A percentile compares a stretch with the other conserved stretches of the same genome.
phyloP scores from a whole-genome alignment of 225 moss, liverwort and hornwort genomes.

The Ulota crispa region DNA sequence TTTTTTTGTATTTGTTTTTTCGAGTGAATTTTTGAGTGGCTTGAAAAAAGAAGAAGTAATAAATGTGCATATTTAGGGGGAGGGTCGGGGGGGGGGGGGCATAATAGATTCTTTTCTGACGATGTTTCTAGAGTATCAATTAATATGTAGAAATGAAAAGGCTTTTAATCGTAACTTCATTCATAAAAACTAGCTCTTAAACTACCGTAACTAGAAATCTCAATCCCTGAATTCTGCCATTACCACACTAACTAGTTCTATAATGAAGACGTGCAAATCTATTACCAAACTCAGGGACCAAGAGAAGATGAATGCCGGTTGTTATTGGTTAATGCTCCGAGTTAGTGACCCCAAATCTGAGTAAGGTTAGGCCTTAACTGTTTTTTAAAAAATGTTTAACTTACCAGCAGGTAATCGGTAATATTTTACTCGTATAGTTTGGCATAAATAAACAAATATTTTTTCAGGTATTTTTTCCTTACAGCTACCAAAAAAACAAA shows the following conservation, averaged over 20 bases:
- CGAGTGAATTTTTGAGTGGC: background rate
- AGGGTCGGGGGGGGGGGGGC: background rate
- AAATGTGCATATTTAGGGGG: background rate
- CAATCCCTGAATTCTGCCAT: background rate
- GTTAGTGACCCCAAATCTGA: background rate
- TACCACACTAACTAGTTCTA: background rate
- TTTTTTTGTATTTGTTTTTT: too few relatives aligned
- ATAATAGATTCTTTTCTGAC: background rate
- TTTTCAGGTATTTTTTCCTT: too few relatives aligned
- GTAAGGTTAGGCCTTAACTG: background rate
- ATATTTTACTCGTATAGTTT: too few relatives aligned
- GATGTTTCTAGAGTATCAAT: background rate
- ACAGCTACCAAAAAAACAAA: too few relatives aligned
- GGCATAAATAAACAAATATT: too few relatives aligned
- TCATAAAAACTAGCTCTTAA: background rate
- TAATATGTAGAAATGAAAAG: background rate
- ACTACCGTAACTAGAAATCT: background rate
- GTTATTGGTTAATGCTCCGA: conserved; percentile 15
- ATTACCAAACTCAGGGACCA: background rate
- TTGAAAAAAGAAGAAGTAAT: conserved; percentile 4
- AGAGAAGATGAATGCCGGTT: background rate
- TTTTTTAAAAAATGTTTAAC: background rate
- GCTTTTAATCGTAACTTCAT: background rate
- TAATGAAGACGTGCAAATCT: conserved; percentile 39
- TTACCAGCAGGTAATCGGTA: background rate